These are phyloP conservation scores for Suillus lakei DNA, from an alignment of 768 basidiomycete genomes.

Conservation along the genomic window DNA sequence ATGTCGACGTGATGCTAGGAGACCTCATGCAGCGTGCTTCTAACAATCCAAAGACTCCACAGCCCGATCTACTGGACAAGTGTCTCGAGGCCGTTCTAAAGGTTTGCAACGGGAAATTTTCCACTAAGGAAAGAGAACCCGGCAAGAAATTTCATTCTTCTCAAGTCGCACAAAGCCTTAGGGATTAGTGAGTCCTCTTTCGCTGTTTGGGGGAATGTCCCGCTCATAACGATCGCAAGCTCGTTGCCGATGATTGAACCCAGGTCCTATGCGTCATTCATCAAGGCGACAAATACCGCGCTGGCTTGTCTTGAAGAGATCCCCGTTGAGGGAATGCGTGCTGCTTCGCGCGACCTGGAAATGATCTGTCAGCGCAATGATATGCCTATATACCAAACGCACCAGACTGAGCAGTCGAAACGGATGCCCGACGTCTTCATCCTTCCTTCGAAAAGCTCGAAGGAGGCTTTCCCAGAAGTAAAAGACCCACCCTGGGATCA, in stretches of 20 bases:
- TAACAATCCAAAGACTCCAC: not conserved
- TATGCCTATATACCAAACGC: not conserved
- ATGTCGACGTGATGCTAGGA: not conserved
- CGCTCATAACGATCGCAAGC: not conserved
- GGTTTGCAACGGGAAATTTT: not conserved
- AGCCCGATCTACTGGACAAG: not conserved
- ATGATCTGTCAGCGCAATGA: not conserved
- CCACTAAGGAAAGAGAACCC: no score
- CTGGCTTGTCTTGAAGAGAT: not conserved
- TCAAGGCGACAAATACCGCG: not conserved
- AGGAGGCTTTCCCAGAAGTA: not conserved
- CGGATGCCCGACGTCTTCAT: constrained; percentile 9
- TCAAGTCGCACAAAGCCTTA: not conserved
- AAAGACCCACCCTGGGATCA: not conserved
- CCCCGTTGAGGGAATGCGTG: not conserved
- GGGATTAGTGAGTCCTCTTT: not conserved
- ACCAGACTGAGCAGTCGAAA: not conserved
- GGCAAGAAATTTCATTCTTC: not conserved
- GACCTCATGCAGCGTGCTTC: not conserved
- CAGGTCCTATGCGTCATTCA: not conserved
- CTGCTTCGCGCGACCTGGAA: not conserved
- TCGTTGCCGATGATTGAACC: not conserved
- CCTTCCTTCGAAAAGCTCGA: not conserved
- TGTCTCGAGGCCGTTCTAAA: not conserved
- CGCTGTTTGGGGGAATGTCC: not conserved